These are phyloP conservation scores for Emergomyces africanus DNA, from an alignment of 2,329 filamentous ascomycete species.

Conservation along the genomic window DNA sequence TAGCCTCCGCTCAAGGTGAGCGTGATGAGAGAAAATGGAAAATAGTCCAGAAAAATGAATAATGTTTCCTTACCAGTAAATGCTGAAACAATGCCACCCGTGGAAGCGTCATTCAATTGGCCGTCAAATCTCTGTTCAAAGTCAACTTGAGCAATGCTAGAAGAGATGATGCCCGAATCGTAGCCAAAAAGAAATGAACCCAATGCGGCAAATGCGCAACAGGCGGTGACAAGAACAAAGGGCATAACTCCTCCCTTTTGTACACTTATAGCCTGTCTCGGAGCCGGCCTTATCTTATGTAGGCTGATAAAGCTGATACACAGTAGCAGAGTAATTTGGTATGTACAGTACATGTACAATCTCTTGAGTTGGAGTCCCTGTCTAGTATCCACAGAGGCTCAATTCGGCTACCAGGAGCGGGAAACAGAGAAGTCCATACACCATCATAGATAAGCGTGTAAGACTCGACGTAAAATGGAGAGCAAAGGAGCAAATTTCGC, in stretches of 20 bases:
- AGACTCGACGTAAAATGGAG: too few species aligned
- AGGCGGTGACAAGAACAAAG: slow-evolving; percentile 20
- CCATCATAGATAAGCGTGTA: too few species aligned
- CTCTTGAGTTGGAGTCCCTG: too few species aligned
- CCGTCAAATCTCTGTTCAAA: slow-evolving; percentile 20
- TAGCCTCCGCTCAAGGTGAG: background rate
- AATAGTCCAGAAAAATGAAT: background rate
- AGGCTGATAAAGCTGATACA: too few species aligned
- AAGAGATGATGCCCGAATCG: slow-evolving; percentile 29
- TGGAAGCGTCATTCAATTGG: slow-evolving; percentile 20
- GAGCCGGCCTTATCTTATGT: background rate
- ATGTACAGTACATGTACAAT: too few species aligned
- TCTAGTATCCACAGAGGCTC: too few species aligned
- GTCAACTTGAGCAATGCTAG: slow-evolving; percentile 23
- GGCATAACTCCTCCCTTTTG: slow-evolving; percentile 12
- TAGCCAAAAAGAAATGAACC: slow-evolving; percentile 39
- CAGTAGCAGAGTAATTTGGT: too few species aligned
- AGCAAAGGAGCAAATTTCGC: background rate
- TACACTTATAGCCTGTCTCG: background rate
- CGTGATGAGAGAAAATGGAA: background rate
- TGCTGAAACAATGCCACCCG: slow-evolving; percentile 29
- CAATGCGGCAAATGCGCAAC: slow-evolving; percentile 32
- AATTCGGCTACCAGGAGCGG: too few species aligned
- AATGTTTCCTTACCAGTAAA: slow-evolving; percentile 20
- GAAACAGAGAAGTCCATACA: too few species aligned